Evolutionary conservation across 2,329 filamentous ascomycete species (phyloP), one percentile per base, ranked within the genome.

Genomic region (Trichoderma atrobrunneum): DNA sequence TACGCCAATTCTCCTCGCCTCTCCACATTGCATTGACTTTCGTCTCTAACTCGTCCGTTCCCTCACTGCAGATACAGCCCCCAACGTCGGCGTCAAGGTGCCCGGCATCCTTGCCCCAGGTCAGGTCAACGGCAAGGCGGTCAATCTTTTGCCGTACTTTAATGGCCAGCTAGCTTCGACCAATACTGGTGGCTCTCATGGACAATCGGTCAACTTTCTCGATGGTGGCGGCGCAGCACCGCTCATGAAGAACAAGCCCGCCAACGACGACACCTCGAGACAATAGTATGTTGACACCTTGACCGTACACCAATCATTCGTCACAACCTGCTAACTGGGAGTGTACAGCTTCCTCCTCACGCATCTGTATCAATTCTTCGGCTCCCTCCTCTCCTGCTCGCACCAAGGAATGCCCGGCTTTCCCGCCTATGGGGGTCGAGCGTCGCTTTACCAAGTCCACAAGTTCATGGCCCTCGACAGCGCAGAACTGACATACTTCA

Each of bases 361-460:
- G 59, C 89, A 90, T 76, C 81, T 91, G 48, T 90, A 91, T 81
- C 79, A 87, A 74, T 90, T 87, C 83, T 91, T 91, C 77, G 88
- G 87, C 65, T 81, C 81, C 28, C 83, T 91, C 26, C 84, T 90
- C 54, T 87, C 86, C 75, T 90, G 88, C 82, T 84, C 85, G 67
- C 73, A 80, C 77, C 84, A 87, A 78, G 85, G 85, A 69, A 84
- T 81, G 79, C 71, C 81, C 14, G 86, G 82, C 26, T 89, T 86
- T 78, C 82, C 84, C 32, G 78, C 81, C 34, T 90, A 90, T 79
- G 73, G 69, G 12, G 87, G 84, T 63, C 74, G 80, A 11, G 76
- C 80, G 0, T 85, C 82, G 74, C 85, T 86, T 84, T 87, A 86
- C 79, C 76, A 85, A 60, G 85, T 87, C 0, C 88, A 90, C 82